A percentile compares a stretch with the other conserved stretches of the same genome.
These are phyloP conservation scores for Nitzschia palea DNA, from an alignment of 108 stramenopile species.

Conservation along the genomic window DNA sequence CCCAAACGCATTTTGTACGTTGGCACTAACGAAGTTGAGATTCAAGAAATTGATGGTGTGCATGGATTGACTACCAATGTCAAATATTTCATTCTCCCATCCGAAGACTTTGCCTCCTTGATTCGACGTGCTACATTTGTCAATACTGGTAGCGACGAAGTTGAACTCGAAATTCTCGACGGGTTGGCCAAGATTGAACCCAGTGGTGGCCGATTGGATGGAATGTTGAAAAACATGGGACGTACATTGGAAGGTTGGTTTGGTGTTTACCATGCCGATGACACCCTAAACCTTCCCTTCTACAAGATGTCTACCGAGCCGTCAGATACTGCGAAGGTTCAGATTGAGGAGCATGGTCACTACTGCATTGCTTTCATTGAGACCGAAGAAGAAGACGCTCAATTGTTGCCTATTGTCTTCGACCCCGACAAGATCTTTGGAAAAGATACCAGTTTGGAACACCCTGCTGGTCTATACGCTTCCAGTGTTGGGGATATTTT, in stretches of 20 bases:
- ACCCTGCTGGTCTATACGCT: slow-evolving; percentile 57
- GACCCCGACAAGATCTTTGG: slow-evolving; percentile 93
- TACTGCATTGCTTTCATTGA: slow-evolving; percentile 90
- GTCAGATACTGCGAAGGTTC: slow-evolving; percentile 81
- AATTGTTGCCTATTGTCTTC: slow-evolving; percentile 86
- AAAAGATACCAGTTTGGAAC: slow-evolving; percentile 66
- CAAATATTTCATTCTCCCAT: slow-evolving; percentile 87
- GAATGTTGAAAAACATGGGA: slow-evolving; percentile 89
- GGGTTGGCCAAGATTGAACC: slow-evolving; percentile 91
- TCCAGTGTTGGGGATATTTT: slow-evolving; percentile 71
- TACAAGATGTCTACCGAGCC: slow-evolving; percentile 92
- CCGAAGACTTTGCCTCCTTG: slow-evolving; percentile 86
- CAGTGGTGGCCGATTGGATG: slow-evolving; percentile 76
- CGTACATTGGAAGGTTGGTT: slow-evolving; percentile 97
- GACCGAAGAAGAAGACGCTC: slow-evolving; percentile 32
- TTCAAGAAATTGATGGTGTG: slow-evolving; percentile 78
- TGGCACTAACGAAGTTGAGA: slow-evolving; percentile 92
- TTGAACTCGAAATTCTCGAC: slow-evolving; percentile 81
- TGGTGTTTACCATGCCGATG: slow-evolving; percentile 90
- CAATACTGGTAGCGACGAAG: slow-evolving; percentile 64
- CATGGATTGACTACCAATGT: slow-evolving; percentile 76
- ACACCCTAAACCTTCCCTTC: slow-evolving; percentile 83
- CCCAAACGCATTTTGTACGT: slow-evolving; percentile 88
- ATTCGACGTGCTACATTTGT: slow-evolving; percentile 87
- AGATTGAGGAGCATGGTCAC: slow-evolving; percentile 87